Conservation (phyloP, 257 asterid genomes). For the Solanum megistacrolobum region DNA sequence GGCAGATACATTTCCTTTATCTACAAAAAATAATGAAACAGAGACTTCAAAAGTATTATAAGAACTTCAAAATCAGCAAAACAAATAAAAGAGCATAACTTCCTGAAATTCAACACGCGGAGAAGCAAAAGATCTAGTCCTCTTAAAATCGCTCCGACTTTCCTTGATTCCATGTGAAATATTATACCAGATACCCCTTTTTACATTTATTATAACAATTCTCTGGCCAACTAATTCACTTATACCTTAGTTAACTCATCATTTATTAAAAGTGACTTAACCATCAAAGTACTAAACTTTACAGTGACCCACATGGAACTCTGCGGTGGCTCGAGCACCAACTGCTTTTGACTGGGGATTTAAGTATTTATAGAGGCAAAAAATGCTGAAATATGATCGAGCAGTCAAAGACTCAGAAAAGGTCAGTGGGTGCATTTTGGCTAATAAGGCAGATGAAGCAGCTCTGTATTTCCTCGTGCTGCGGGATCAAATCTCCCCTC, state of each 20-base stretch:
- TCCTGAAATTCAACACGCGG: not conserved
- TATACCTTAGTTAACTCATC: not conserved
- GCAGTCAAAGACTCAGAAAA: not conserved
- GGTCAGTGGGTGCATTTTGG: not conserved
- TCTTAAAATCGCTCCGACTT: not conserved
- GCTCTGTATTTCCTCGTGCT: not conserved
- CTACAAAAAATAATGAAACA: not conserved
- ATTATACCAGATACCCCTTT: not conserved
- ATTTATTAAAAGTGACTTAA: not conserved
- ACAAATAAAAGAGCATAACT: not conserved
- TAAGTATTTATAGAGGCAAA: not conserved
- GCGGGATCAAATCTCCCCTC: not conserved
- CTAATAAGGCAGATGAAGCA: not conserved
- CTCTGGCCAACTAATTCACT: not conserved
- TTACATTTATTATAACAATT: not conserved
- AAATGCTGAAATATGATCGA: not conserved
- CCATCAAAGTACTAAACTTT: not conserved
- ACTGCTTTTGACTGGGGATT: not conserved
- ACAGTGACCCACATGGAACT: not conserved
- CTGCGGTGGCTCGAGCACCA: not conserved
- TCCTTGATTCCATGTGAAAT: not conserved
- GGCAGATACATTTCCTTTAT: conserved; percentile 1
- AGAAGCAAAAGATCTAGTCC: not conserved
- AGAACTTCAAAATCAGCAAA: not conserved
- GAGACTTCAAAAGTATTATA: not conserved